Base-by-base conservation (phyloP, 2,329 filamentous ascomycete genomes). In the Sclerotinia sclerotiorum region DNA sequence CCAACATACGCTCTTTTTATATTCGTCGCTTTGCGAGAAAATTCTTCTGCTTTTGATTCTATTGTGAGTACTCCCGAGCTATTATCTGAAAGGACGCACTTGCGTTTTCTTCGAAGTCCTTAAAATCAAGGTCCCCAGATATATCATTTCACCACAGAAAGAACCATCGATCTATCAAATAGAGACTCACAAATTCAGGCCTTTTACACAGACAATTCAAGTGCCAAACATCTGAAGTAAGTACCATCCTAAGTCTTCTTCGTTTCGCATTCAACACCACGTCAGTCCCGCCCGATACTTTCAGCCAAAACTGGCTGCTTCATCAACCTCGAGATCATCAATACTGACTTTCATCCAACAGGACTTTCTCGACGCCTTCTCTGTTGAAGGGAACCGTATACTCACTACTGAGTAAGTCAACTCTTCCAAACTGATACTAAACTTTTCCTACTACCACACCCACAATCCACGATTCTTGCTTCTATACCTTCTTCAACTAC, bases 11-110 rank as follows among this genome's bases (percentile, higher is more conserved):
- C 58, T 62, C 29, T 13, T 62, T 39, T 62, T n/a, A 62, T n/a
- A 42, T n/a, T 35, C 29, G 17, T 62, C 44, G 44, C 58, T 24
- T 62, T 62, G 58, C 44, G 58, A 62, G 44, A 49, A 35, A 13
- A 27, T 49, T 5, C 24, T 49, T 62, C 58, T 62, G 58, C 58
- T 62, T 62, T 57, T 57, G 55, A 27, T 57, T 62, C 58, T 62
- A 51, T 62, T 62, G 58, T 62, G 13, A 51, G 58, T 51, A 24
- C 21, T 62, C 21, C 60, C 27, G 27, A 21, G n/a, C 2, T 13
- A 21, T 51, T 3, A 62, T 51, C 27, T 51, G 39, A 51, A 51
- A 39, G 21, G 49, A 17, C n/a, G 21, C 60, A 62, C 46, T 62
- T 51, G 60, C n/a, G 17, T 62, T n/a, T 24, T 49, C 29, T 21